Evolutionary conservation across 495 filamentous ascomycete species (phyloP), one percentile per base, ranked within the genome.

Genomic region (Neurospora sp.): DNA sequence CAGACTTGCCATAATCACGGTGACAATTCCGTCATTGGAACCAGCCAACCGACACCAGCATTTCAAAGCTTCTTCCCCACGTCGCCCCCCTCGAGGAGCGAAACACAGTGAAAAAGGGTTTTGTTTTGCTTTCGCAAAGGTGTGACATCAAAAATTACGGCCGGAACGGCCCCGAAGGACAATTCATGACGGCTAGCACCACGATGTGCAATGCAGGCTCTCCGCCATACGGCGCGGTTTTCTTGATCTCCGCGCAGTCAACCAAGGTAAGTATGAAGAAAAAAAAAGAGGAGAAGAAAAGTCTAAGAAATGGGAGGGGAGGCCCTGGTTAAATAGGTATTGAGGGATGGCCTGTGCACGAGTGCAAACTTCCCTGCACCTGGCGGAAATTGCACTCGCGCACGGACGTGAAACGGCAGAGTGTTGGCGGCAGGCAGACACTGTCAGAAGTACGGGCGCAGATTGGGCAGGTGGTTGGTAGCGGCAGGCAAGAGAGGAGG

Each of bases 181-280:
- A 77, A 77, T 77, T 74, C 71, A 77, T 73, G 69, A 69, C 71
- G 59, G 73, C 48, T 69, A 73, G 71, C 75, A 73, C 75, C 75
- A 71, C 75, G 75, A 69, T 75, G 75, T 77, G 75, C 75, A 77
- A 77, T 77, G 73, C 71, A 77, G 75, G 75, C 70, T 75, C 71
- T 73, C 73, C 73, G 59, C 73, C 71, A 75, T 77, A 75, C 73
- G 24, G 40, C 73, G 36, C 45, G 71, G 71, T 54, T 7, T 69
- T 75, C 71, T 45, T 77, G 75, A 77, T 73, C 75, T 71, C 71
- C 71, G 66, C 48, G 73, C 71, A 75, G 69, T 75, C 73, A 73
- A 77, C 74, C 73, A 77, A 77, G 75, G 75, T 77, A 77, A 77
- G 75, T 77, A 77, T 77, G 73, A 77, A 77, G 75, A 75, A 77